A percentile compares a stretch with the other conserved stretches of the same genome.
Evolutionary conservation across 1,284 basidiomycete species (phyloP).

Genomic region (Ceratobasidium sp.): DNA sequence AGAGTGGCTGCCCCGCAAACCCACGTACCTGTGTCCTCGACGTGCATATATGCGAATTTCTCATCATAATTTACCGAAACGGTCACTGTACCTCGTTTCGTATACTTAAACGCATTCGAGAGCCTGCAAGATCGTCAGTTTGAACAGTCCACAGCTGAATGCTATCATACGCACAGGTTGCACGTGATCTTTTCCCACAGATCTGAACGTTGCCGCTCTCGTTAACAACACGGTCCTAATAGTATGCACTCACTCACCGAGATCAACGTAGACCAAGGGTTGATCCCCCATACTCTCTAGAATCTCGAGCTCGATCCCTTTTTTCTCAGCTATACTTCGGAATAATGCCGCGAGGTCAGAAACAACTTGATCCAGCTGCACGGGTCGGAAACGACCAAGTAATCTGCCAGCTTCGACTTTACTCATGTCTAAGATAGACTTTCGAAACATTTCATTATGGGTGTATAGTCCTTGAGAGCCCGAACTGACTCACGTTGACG

Average conservation of each 20-base stretch:
- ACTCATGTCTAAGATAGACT: conserved; percentile 42
- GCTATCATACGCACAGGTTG: conserved; percentile 17
- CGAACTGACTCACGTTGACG: conserved; percentile 53
- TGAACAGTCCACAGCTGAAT: too few species aligned
- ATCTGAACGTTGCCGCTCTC: conserved; percentile 45
- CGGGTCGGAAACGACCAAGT: conserved; percentile 52
- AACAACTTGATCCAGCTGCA: conserved; percentile 53
- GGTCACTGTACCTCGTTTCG: conserved; percentile 50
- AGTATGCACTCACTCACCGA: too few species aligned
- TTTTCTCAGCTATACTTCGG: conserved; percentile 55
- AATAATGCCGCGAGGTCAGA: conserved; percentile 55
- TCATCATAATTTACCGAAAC: conserved; percentile 49
- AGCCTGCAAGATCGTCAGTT: conserved; percentile 45
- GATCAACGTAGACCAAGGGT: conserved; percentile 12
- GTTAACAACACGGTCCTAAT: neutral
- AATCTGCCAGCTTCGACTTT: conserved; percentile 36
- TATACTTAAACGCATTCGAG: conserved; percentile 56
- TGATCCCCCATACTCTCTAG: neutral
- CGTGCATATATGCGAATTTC: conserved; percentile 16
- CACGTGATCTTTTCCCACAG: conserved; percentile 56
- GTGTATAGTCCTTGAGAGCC: neutral
- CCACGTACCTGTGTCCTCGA: conserved; percentile 20
- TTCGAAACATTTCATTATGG: neutral
- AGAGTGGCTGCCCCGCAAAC: neutral
- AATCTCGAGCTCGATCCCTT: conserved; percentile 46